Conservation (phyloP, 306 rosid species). For the Adenanthera pavonina region DNA sequence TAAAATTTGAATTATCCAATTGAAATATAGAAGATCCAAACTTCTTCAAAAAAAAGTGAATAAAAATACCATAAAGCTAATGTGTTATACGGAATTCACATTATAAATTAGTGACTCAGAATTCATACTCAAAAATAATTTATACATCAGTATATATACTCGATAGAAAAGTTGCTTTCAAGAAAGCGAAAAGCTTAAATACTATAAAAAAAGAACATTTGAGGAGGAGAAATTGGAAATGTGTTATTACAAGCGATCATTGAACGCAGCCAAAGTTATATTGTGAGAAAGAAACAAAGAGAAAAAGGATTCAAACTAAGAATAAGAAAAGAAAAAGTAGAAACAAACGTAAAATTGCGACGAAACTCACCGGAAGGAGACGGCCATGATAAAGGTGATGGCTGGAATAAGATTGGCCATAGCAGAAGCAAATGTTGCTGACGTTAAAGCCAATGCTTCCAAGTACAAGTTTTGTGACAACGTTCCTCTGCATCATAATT, state of each 20-base stretch:
- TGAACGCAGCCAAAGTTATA: too few species aligned
- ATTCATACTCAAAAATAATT: too few species aligned
- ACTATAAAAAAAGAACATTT: neutral
- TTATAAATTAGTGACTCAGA: too few species aligned
- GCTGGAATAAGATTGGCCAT: constrained; percentile 69
- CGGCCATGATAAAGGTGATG: constrained; percentile 67
- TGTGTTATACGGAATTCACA: too few species aligned
- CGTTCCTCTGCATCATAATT: constrained; percentile 53
- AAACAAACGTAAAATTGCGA: neutral
- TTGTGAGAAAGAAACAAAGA: neutral
- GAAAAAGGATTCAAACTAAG: neutral
- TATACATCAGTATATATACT: too few species aligned
- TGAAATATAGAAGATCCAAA: too few species aligned
- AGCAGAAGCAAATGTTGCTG: constrained; percentile 72
- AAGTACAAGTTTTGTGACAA: constrained; percentile 68
- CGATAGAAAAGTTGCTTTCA: neutral
- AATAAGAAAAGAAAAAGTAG: neutral
- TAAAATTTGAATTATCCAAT: too few species aligned
- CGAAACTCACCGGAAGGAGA: constrained; percentile 49
- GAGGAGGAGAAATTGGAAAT: neutral
- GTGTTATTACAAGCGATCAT: neutral
- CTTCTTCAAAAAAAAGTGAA: too few species aligned
- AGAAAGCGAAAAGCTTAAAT: neutral
- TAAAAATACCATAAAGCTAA: too few species aligned
- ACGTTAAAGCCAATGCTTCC: constrained; percentile 58